phyloP scores from a whole-genome alignment of 2,329 filamentous ascomycete genomes.

The Cladophialophora carrionii region DNA sequence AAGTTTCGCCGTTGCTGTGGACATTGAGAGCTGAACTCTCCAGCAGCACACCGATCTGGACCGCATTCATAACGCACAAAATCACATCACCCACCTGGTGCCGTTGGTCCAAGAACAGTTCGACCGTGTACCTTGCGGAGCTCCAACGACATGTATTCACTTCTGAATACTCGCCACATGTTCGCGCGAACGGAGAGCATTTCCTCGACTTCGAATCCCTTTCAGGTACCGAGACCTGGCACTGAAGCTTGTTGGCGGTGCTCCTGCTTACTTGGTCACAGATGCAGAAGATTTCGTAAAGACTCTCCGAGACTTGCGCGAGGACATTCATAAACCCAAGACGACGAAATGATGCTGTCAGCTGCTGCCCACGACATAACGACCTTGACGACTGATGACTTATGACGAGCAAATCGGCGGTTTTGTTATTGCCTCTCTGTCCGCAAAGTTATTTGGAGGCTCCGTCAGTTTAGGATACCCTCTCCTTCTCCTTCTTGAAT shows the following conservation, averaged over 20 bases:
- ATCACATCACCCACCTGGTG: slow-evolving; percentile 55
- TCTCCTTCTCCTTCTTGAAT: slow-evolving; percentile 22
- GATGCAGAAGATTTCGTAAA: slow-evolving; percentile 48
- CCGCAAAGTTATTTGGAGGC: slow-evolving; percentile 9
- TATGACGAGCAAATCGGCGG: slow-evolving; percentile 21
- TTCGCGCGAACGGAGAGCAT: slow-evolving; percentile 45
- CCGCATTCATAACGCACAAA: slow-evolving; percentile 58
- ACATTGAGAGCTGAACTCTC: slow-evolving; percentile 14
- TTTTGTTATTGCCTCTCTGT: slow-evolving; percentile 7
- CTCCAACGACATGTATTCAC: slow-evolving; percentile 59
- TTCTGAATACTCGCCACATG: slow-evolving; percentile 53
- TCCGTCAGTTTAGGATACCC: slow-evolving; percentile 23
- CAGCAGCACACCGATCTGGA: slow-evolving; percentile 63
- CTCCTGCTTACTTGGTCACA: slow-evolving; percentile 29
- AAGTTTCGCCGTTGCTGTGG: slow-evolving; percentile 26
- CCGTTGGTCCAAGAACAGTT: slow-evolving; percentile 41
- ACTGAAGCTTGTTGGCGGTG: background rate
- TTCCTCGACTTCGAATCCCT: slow-evolving; percentile 46
- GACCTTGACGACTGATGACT: slow-evolving; percentile 27
- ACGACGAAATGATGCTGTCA: slow-evolving; percentile 16
- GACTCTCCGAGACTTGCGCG: slow-evolving; percentile 42
- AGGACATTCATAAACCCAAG: slow-evolving; percentile 28
- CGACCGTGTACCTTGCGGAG: slow-evolving; percentile 54
- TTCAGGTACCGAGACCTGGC: slow-evolving; percentile 40
- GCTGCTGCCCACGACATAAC: slow-evolving; percentile 23